These are phyloP conservation scores for Candida maris DNA, from an alignment of 805 yeast genomes.

Conservation along the genomic window DNA sequence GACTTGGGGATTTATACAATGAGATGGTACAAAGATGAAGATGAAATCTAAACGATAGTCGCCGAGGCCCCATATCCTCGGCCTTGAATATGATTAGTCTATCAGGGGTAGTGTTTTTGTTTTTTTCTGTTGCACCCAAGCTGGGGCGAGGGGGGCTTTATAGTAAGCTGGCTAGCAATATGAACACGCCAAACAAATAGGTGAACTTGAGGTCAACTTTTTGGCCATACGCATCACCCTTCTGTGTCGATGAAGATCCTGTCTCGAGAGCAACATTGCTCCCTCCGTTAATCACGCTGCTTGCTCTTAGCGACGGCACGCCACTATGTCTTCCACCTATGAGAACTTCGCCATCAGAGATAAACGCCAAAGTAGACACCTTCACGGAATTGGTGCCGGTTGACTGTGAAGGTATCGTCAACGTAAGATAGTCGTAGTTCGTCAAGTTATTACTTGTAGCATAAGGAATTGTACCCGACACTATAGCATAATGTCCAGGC, in stretches of 20 bases:
- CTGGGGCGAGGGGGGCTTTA: neutral
- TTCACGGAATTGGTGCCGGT: conserved; percentile 13
- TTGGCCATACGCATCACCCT: conserved; percentile 1
- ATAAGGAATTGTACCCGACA: conserved; percentile 31
- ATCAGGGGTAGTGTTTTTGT: too few relatives aligned
- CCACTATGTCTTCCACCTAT: conserved; percentile 10
- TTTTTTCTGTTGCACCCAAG: too few relatives aligned
- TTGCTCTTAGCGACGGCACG: neutral
- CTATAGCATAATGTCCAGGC: conserved; percentile 24
- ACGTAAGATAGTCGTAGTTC: conserved; percentile 19
- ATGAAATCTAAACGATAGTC: too few relatives aligned
- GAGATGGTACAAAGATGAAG: too few relatives aligned
- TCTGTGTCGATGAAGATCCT: conserved; percentile 8
- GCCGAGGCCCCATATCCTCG: too few relatives aligned
- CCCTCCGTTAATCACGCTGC: neutral
- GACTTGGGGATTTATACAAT: too few relatives aligned
- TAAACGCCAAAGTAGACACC: conserved; percentile 14
- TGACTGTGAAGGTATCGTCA: conserved; percentile 23
- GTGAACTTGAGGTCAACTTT: conserved; percentile 1
- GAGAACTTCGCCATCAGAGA: conserved; percentile 31
- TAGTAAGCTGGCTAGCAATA: conserved; percentile 5
- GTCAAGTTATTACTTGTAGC: conserved; percentile 26
- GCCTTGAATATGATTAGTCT: too few relatives aligned
- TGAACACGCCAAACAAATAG: neutral
- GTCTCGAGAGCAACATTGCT: conserved; percentile 9